Evolutionary conservation across 208 protist species (phyloP).

Genomic region (Acanthamoeba triangularis): DNA sequence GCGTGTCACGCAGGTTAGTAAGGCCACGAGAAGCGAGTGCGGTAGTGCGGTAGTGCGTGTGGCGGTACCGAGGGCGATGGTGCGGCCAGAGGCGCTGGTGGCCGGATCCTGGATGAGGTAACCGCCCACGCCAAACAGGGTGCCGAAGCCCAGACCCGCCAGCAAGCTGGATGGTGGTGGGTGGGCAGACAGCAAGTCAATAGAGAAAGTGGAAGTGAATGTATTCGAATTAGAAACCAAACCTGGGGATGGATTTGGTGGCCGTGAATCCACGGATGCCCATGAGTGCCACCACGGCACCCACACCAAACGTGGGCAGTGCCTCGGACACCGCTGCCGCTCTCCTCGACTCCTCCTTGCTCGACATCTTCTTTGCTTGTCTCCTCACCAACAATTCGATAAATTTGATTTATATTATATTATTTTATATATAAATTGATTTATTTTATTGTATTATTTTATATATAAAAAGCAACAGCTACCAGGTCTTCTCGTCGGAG

Average conservation of each 20-base stretch:
- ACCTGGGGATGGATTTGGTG: neutral
- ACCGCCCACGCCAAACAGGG: neutral
- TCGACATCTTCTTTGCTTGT: neutral
- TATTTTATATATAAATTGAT: no score
- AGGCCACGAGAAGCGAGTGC: neutral
- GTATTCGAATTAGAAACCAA: no score
- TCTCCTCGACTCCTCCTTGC: neutral
- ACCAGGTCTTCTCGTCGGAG: neutral
- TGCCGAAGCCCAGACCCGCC: neutral
- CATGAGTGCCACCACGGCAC: constrained; percentile 17
- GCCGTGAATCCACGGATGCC: constrained; percentile 20
- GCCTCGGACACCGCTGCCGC: constrained; percentile 3
- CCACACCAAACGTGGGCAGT: constrained; percentile 29
- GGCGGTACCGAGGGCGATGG: neutral
- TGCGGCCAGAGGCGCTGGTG: neutral
- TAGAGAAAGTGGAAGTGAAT: no score
- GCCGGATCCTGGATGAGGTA: constrained; percentile 36
- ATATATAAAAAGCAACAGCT: no score
- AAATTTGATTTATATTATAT: no score
- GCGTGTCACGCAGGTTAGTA: neutral
- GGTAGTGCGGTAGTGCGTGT: neutral
- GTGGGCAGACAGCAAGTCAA: no score
- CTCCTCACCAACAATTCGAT: neutral
- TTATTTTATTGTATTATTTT: no score
- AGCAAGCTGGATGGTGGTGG: neutral